Evolutionary conservation across 2,329 filamentous ascomycete genomes (phyloP), one percentile per base, ranked within the genome.

Genomic region (Penicillium sp.): DNA sequence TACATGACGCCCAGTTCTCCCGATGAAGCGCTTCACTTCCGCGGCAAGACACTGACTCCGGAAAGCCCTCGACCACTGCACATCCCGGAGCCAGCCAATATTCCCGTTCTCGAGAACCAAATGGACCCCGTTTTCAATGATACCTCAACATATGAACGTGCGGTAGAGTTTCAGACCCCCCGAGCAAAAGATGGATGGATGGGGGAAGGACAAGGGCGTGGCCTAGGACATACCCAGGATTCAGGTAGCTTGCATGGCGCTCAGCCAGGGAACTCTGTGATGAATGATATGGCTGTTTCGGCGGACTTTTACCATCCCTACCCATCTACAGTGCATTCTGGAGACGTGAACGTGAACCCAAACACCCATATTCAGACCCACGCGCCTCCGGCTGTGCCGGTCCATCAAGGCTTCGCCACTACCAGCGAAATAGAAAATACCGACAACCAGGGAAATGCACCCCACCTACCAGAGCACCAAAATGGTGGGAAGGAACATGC

Each of bases 61-160:
- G 84, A 88, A 70, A 90, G 86, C 71, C 88, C 88, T 69, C 86
- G 87, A 67, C 88, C 88, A 64, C 75, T 89, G 66, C 86, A 90
- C 74, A 79, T 87, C 63, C 82, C 87, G 63, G 84, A 87, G 73
- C 86, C 87, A 52, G 82, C 85, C 65, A 88, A 85, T 64, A 89
- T 90, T 58, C 86, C 87, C 56, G 83, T 90, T 53, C 79, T 90
- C 68, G 82, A 86, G 70, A 86, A 87, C 70, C 86, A 89, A 76
- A 90, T 86, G 83, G 87, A 90, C 75, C 85, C 86, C 53, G 77
- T 83, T 65, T 88, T 89, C 79, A 87, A 88, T 75, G 86, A 88
- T 72, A 85, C 85, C 55, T 80, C 85, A 53, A 82, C 81, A 60
- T 84, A 85, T 71, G 78, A 78, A 58, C 83, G 79, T 68, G 72